A percentile compares a stretch with the other conserved stretches of the same genome.
Conservation (phyloP, 371 early-diverging fungal genomes). For the Rhizopus delemar region DNA sequence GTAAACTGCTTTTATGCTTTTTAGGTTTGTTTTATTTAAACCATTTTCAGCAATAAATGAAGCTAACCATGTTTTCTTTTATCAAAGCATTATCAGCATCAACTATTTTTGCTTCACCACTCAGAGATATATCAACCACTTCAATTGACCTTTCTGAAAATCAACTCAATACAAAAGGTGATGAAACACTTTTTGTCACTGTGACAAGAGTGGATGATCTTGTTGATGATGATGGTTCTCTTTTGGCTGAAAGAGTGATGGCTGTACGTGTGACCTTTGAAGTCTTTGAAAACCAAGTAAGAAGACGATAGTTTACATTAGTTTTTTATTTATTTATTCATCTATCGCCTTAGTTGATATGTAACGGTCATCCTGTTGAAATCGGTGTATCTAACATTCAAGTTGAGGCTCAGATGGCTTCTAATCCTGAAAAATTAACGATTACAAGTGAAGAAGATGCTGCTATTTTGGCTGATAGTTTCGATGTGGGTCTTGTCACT, state of each 20-base stretch:
- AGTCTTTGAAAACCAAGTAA: slow-evolving; percentile 60
- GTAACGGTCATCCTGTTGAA: slow-evolving; percentile 62
- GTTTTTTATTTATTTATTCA: not conserved
- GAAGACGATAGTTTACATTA: not conserved
- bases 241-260: slow-evolving; percentile 67
- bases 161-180: slow-evolving; percentile 31
- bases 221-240: slow-evolving; percentile 62
- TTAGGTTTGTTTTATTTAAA: too few species aligned
- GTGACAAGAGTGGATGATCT: slow-evolving; percentile 73
- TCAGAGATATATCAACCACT: slow-evolving; percentile 50
- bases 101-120: slow-evolving; percentile 38
- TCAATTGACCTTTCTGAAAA: slow-evolving; percentile 45
- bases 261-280: slow-evolving; percentile 72
- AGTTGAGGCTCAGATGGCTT: slow-evolving; percentile 61
- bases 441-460: slow-evolving; percentile 57
- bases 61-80: too few species aligned
- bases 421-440: slow-evolving; percentile 43
- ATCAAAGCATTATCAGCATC: slow-evolving; percentile 8
- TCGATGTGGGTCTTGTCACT: slow-evolving; percentile 71
- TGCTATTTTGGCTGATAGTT: slow-evolving; percentile 50
- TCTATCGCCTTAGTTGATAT: slow-evolving; percentile 33
- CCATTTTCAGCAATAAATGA: too few species aligned
- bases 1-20: too few species aligned
- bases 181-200: slow-evolving; percentile 58
- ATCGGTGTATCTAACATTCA: slow-evolving; percentile 62